Evolutionary conservation across 2,329 filamentous ascomycete species (phyloP), one percentile per base, ranked within the genome.

Genomic region (Penicillium paneum): DNA sequence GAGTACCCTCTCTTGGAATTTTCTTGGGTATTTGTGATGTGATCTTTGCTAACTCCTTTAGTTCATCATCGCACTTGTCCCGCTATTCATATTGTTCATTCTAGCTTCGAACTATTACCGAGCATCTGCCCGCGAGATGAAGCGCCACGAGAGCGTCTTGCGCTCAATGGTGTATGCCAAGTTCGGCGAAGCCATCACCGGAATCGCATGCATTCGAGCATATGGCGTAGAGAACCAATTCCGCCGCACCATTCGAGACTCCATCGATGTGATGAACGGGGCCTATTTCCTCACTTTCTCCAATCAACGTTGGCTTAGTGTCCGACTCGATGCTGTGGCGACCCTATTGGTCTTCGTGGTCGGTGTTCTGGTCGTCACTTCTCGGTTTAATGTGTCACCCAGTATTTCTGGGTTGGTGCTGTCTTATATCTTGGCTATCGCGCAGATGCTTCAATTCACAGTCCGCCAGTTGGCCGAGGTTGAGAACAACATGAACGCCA

Each of bases 401-500:
- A 91, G 89, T 46, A 96, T 91, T 52, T 87, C 85, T 42, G 94
- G 94, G 19, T 78, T 97, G 36, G 91, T 97, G 0, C 81, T 99
- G 21, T 94, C 89, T 43, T 97, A 97, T 73, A 96, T 97, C 67
- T 81, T 99, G 17, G 83, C 88, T 13, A 96, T 97, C 66, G 91
- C 96, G 17, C 90, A 95, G 72, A 91, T 97, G 88, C 87, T 97
- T 61, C 93, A 97, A 69, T 97, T 97, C 73, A 93, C 91, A 0
- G 90, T 97, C 17, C 85, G 94, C 17, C 93, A 97, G 74, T 81
- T 97, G 8, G 93, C 93, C 26, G 93, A 97, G 72, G 91, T 97
- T 8, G 93, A 97, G 73, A 97, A 97, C 74, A 91, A 92, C 68
- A 97, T 97, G 93, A 97, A 97, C 71, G 87, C 92, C 0, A 94